Conservation (phyloP, 495 filamentous ascomycete species). For the Trichocladium antarcticum region DNA sequence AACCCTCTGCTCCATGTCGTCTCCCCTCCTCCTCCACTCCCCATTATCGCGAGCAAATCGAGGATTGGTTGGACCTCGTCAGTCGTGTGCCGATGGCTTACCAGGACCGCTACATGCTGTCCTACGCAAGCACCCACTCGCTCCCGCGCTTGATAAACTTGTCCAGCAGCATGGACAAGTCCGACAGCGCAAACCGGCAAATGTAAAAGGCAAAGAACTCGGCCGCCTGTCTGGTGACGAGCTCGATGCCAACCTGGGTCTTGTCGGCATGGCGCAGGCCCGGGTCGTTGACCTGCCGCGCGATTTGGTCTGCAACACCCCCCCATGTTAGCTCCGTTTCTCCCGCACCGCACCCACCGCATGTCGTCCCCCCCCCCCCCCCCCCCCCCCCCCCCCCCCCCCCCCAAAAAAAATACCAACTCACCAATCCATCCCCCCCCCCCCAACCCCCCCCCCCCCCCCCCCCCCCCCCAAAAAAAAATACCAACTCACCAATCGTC, state of each 20-base stretch:
- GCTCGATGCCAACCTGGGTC: conserved; percentile 86
- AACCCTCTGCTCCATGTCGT: not conserved
- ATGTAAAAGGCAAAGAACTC: conserved; percentile 98
- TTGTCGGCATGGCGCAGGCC: conserved; percentile 67
- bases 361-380: no score
- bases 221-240: conserved; percentile 84
- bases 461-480: no score
- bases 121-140: conserved; percentile 68
- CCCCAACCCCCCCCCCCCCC: no score
- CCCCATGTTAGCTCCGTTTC: conserved; percentile 9
- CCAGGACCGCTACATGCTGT: no score
- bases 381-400: no score
- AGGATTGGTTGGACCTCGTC: no score
- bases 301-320: conserved; percentile 70
- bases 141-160: conserved; percentile 94
- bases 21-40: not conserved
- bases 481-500: conserved; percentile 61
- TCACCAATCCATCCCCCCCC: conserved; percentile 49
- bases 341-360: not conserved
- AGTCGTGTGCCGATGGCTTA: no score
- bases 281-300: conserved; percentile 89
- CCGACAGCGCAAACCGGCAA: conserved; percentile 81
- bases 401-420: no score
- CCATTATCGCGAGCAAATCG: not conserved
- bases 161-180: conserved; percentile 78